Evolutionary conservation across 805 yeast species (phyloP).

Genomic region (Starmera amethionina): DNA sequence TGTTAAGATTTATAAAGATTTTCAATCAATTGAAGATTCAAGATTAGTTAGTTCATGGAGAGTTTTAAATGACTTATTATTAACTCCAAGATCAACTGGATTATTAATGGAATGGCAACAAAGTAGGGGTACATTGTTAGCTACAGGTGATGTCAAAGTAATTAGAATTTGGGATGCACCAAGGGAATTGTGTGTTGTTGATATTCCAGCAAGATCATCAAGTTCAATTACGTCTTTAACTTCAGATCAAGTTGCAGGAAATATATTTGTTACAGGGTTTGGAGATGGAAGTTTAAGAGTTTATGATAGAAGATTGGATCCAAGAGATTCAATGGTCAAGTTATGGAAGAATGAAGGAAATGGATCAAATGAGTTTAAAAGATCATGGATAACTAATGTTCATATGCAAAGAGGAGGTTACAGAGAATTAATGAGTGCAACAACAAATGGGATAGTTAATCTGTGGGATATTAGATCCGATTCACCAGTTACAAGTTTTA

Average conservation of each 20-base stretch:
- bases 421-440: constrained; percentile 80
- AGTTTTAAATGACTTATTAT: constrained; percentile 75
- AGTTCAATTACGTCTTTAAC: constrained; percentile 84
- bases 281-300: constrained; percentile 84
- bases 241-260: constrained; percentile 93
- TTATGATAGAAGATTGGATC: constrained; percentile 80
- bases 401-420: constrained; percentile 97
- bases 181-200: constrained; percentile 74
- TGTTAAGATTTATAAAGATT: constrained; percentile 75
- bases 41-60: constrained; percentile 84
- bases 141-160: constrained; percentile 90
- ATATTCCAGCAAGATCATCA: constrained; percentile 85
- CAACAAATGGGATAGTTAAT: constrained; percentile 71
- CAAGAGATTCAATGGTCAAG: constrained; percentile 77
- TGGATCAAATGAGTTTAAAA: constrained; percentile 15
- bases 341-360: constrained; percentile 55
- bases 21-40: constrained; percentile 44
- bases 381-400: constrained; percentile 58
- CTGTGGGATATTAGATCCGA: constrained; percentile 83
- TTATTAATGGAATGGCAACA: constrained; percentile 95
- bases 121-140: constrained; percentile 80
- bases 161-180: constrained; percentile 97
- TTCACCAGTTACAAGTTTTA: constrained; percentile 60
- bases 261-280: constrained; percentile 83
- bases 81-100: constrained; percentile 77